Base-by-base conservation (phyloP, 2,329 filamentous ascomycete genomes). In the Aspergillus sp. region DNA sequence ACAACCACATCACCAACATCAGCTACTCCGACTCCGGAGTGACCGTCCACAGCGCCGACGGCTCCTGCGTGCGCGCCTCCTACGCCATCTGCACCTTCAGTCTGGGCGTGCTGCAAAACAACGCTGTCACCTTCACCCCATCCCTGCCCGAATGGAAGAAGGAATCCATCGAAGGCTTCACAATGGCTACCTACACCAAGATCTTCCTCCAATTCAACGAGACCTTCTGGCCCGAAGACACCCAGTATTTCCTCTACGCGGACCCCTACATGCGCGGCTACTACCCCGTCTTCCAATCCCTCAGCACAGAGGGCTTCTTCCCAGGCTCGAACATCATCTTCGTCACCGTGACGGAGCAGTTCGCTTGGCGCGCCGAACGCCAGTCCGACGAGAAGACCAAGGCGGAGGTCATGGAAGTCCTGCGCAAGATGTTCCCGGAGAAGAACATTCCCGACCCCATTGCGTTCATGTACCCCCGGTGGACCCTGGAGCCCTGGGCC, bases 161-260 rank as follows among this genome's bases (percentile, higher is more conserved):
- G 15, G 80, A 80, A 3, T 83, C 86, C 0, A 88, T 90, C 54
- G 80, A 84, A 2, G 84, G 82, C 39, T 89, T 90, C 70, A 77
- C 81, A 58, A 89, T 90, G 83, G 88, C 5, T 7, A 90, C 87
- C 0, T 91, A 90, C 74, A 90, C 87, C 54, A 91, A 91, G 70
- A 84, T 90, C 62, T 90, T 90, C 74, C 76, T 88, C 60, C 88
- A 90, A 63, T 90, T 90, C 73, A 77, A 86, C 62, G 78, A 86
- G 57, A 83, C 85, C 0, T 91, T 90, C 73, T 90, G 88, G 88
- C 81, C 82, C 66, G 69, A 74, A 0, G 75, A 81, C 42, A 83
- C 80, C 1, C 81, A 86, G 58, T 86, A 80, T 66, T 79, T 82
- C 63, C 75, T 85, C 17, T 85, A 84, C 63, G 82, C 83, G 0